Evolutionary conservation across 2,329 filamentous ascomycete genomes (phyloP).

Genomic region (Stachybotrys echinatus): DNA sequence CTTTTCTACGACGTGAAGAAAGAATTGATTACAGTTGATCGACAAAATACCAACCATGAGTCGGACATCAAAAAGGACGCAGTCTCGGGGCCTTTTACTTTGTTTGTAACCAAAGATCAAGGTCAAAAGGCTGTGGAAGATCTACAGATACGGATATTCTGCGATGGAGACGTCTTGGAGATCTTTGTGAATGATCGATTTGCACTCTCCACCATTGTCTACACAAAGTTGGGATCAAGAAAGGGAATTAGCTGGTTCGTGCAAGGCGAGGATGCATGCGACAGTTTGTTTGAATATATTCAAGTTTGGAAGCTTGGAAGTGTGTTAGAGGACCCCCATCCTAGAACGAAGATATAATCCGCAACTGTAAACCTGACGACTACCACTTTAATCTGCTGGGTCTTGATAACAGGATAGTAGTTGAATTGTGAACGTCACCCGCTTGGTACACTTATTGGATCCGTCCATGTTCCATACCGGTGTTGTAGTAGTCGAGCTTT

Average conservation of each 20-base stretch:
- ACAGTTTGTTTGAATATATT: too few relatives aligned
- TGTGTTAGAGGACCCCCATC: too few relatives aligned
- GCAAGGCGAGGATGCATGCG: too few relatives aligned
- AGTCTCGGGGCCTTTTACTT: slow-evolving; percentile 37
- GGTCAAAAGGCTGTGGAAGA: slow-evolving; percentile 12
- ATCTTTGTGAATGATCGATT: slow-evolving; percentile 20
- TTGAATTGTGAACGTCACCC: too few relatives aligned
- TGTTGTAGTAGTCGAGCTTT: too few relatives aligned
- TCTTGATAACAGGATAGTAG: too few relatives aligned
- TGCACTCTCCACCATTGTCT: slow-evolving; percentile 19
- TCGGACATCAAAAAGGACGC: slow-evolving; percentile 26
- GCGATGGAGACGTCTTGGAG: slow-evolving; percentile 17
- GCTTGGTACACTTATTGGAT: too few relatives aligned
- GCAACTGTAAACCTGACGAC: too few relatives aligned
- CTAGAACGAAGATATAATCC: too few relatives aligned
- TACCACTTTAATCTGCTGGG: too few relatives aligned
- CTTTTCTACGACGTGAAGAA: slow-evolving; percentile 29
- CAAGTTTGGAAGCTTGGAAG: too few relatives aligned
- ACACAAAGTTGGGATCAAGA: slow-evolving; percentile 4
- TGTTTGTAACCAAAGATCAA: slow-evolving; percentile 25
- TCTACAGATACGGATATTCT: slow-evolving; percentile 13
- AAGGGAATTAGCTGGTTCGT: background rate
- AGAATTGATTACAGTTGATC: slow-evolving; percentile 38
- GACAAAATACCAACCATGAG: slow-evolving; percentile 23
- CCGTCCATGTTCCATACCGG: too few relatives aligned